Conservation (phyloP, 202 grass and related monocot species). For the Brachypodium distachyon region DNA sequence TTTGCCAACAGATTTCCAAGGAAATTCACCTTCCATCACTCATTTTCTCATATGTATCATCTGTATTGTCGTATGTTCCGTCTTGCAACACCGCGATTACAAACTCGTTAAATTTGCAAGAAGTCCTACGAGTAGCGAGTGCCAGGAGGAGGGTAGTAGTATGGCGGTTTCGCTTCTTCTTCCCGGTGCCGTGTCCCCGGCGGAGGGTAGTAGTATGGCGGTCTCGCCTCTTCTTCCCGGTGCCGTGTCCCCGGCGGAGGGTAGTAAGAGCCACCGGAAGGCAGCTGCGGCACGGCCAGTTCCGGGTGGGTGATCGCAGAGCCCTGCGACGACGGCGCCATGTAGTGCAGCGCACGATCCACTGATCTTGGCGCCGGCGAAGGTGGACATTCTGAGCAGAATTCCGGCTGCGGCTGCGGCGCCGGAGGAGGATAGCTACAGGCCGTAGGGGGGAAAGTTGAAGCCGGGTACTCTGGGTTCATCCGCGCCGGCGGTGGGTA, state of each 20-base stretch:
- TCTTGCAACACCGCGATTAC: no score
- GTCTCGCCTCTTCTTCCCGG: background rate
- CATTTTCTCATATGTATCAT: no score
- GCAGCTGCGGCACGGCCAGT: background rate
- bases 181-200: background rate
- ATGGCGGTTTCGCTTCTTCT: background rate
- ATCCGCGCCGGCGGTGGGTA: slow-evolving; percentile 11
- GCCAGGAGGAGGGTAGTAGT: slow-evolving; percentile 30
- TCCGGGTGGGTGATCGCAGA: background rate
- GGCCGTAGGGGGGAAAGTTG: background rate
- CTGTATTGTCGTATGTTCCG: no score
- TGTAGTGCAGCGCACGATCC: background rate
- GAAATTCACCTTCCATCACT: no score
- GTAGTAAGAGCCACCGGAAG: slow-evolving; percentile 6
- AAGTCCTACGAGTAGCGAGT: slow-evolving; percentile 14
- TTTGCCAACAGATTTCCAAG: no score
- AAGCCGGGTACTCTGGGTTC: background rate
- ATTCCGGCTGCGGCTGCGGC: background rate
- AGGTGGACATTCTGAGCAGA: background rate
- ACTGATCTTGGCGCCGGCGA: background rate
- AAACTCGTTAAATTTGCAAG: background rate
- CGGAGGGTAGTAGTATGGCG: slow-evolving; percentile 12
- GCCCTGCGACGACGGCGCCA: background rate
- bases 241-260: slow-evolving; percentile 2
- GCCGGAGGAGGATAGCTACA: slow-evolving; percentile 30